phyloP scores from a whole-genome alignment of 169 alveolate genomes.

The Theileria orientalis region DNA sequence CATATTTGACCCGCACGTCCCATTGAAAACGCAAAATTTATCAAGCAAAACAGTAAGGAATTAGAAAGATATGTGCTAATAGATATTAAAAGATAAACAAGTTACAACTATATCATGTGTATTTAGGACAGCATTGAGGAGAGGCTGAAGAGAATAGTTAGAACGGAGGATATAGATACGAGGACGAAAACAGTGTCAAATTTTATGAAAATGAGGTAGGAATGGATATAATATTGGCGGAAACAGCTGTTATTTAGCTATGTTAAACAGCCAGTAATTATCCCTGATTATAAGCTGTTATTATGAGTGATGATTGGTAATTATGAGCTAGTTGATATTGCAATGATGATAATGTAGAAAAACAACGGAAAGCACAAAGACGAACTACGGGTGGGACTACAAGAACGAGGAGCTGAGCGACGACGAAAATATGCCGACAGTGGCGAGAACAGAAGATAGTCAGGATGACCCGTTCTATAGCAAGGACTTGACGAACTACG shows the following conservation, averaged over 20 bases:
- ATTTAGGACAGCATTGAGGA: constrained; percentile 28
- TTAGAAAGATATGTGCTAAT: constrained; percentile 1
- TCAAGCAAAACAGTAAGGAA: background rate
- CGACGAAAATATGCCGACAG: constrained; percentile 50
- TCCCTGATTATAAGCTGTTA: constrained; percentile 1
- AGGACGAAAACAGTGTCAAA: background rate
- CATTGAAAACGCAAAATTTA: constrained; percentile 9
- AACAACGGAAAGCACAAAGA: background rate
- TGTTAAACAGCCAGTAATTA: too few species aligned
- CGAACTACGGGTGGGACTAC: constrained; percentile 51
- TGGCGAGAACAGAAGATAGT: constrained; percentile 5
- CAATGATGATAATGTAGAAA: background rate
- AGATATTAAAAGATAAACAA: too few species aligned
- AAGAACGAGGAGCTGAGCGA: constrained; percentile 58
- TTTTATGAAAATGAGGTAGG: background rate
- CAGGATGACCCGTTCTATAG: constrained; percentile 45
- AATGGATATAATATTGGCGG: background rate
- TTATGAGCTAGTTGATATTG: too few species aligned
- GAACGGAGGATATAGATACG: constrained; percentile 17
- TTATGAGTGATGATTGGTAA: too few species aligned
- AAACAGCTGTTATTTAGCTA: background rate
- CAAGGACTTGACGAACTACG: constrained; percentile 41
- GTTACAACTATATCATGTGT: too few species aligned
- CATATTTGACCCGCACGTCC: constrained; percentile 29
- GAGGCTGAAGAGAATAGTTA: constrained; percentile 26